phyloP scores from a whole-genome alignment of 1,284 basidiomycete genomes.

The Ceratobasidium sp. region DNA sequence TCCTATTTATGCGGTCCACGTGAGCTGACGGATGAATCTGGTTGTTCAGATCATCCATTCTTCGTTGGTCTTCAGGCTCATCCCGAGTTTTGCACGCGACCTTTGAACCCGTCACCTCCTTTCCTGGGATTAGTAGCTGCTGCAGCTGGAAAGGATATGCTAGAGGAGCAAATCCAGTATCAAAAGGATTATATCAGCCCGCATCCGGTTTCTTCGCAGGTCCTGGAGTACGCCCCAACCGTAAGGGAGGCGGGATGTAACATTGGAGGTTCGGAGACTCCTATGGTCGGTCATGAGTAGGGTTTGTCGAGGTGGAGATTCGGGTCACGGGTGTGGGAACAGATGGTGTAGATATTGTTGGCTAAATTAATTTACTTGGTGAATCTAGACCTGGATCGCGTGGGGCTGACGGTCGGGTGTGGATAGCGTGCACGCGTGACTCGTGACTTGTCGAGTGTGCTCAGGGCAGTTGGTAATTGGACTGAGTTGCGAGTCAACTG shows the following conservation, averaged over 20 bases:
- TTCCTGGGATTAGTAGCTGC: conserved; percentile 97
- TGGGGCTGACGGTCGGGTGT: too few relatives aligned
- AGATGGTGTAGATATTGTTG: too few relatives aligned
- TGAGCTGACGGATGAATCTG: not conserved
- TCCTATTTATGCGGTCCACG: not conserved
- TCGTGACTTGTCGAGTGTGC: too few relatives aligned
- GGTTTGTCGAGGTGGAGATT: not conserved
- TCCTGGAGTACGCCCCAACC: conserved; percentile 11
- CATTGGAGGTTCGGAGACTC: conserved; percentile 27
- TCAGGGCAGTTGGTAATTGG: too few relatives aligned
- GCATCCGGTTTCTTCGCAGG: conserved; percentile 48
- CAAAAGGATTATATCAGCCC: conserved; percentile 59
- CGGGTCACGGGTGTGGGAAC: too few relatives aligned
- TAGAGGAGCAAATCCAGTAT: conserved; percentile 76
- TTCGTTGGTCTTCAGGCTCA: conserved; percentile 97
- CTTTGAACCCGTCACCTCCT: conserved; percentile 95
- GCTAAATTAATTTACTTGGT: too few relatives aligned
- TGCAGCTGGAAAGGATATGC: conserved; percentile 65
- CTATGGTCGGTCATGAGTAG: conserved; percentile 6
- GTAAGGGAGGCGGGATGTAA: conserved; percentile 25
- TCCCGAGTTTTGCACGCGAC: conserved; percentile 98
- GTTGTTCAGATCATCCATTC: conserved; percentile 82
- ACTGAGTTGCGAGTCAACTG: too few relatives aligned
- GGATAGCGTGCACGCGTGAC: too few relatives aligned
- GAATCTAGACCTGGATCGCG: too few relatives aligned